Base-by-base conservation (phyloP, 352 stramenopile species). In the Phytophthora chlamydospora region DNA sequence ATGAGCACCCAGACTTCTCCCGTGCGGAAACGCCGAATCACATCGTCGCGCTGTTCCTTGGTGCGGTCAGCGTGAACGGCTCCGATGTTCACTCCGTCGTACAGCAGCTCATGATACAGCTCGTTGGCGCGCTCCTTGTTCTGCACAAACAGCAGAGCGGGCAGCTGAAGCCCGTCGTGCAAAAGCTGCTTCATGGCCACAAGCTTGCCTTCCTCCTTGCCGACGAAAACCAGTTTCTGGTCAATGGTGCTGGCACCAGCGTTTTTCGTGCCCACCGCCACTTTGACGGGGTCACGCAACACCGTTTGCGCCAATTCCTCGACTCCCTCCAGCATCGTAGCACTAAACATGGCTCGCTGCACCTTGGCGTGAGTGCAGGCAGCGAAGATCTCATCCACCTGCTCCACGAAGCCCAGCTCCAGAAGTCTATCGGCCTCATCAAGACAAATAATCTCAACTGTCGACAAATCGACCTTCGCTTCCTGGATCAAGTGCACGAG, bases 361-460 rank as follows among this genome's bases (percentile, higher is more conserved):
- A 97, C 67, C 19, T 87, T 85, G 32, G 81, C 78, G 47, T 93
- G 61, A 27, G 93, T 92, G 51, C 97, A 96, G 8, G 92, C 82
- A 29, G 87, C 85, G 31, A 99, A 90, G 59, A 99, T 93, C 41
- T 97, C 90, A 74, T 99, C 98, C 49, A 99, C 97, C 75, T 99
- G 97, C 56, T 94, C 81, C 17, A 99, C 75, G 66, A 99, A 98
- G 33, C 88, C 91, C 76, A 96, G 85, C 54, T 99, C 97, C 36
- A 99, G 96, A 7, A 99, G 77, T 61, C 97, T 94, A 77, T 99
- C 98, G 11, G 96, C 97, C 82, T 99, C 98, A 75, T 99, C 98
- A 13, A 99, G 73, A 39, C 98, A 97, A 10, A 99, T 80, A 47
- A 98, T 89, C 58, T 98, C 80, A 58, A 98, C 89, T 33, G 72